These are phyloP conservation scores for Mortierella claussenii DNA, from an alignment of 192 early-diverging fungal species.

Conservation along the genomic window DNA sequence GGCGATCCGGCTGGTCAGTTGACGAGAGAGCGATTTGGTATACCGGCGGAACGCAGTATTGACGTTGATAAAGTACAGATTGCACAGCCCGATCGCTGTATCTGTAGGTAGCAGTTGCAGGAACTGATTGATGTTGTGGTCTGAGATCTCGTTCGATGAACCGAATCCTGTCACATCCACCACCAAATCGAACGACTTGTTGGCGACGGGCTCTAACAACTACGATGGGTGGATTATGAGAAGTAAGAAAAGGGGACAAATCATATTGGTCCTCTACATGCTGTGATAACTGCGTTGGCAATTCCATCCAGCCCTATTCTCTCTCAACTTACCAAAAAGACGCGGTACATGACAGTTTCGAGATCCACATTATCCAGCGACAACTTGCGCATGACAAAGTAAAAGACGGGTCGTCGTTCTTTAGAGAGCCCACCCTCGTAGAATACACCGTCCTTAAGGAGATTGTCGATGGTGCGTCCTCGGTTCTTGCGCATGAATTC, in stretches of 20 bases:
- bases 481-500: slow-evolving; percentile 82
- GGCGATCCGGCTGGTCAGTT: slow-evolving; percentile 62
- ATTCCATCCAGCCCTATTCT: too few species aligned
- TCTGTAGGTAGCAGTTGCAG: slow-evolving; percentile 77
- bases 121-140: slow-evolving; percentile 80
- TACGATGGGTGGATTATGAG: too few species aligned
- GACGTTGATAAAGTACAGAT: slow-evolving; percentile 84
- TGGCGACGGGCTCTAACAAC: slow-evolving; percentile 72
- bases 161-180: slow-evolving; percentile 87
- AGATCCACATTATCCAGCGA: slow-evolving; percentile 83
- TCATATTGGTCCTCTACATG: too few species aligned
- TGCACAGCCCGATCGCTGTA: slow-evolving; percentile 69
- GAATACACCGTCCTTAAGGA: slow-evolving; percentile 77
- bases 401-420: slow-evolving; percentile 79
- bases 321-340: slow-evolving; percentile 75
- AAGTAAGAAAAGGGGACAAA: too few species aligned
- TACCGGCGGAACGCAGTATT: slow-evolving; percentile 83
- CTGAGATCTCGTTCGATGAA: slow-evolving; percentile 81
- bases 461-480: slow-evolving; percentile 71
- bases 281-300: too few species aligned
- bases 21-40: slow-evolving; percentile 64
- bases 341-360: slow-evolving; percentile 82
- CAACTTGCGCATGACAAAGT: slow-evolving; percentile 84
- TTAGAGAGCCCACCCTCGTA: slow-evolving; percentile 86
- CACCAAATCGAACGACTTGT: slow-evolving; percentile 81